Percentiles rank a stretch among this genome's conserved stretches.
Evolutionary conservation across 257 asterid genomes (phyloP).

Genomic region (Solanum stenotomum): DNA sequence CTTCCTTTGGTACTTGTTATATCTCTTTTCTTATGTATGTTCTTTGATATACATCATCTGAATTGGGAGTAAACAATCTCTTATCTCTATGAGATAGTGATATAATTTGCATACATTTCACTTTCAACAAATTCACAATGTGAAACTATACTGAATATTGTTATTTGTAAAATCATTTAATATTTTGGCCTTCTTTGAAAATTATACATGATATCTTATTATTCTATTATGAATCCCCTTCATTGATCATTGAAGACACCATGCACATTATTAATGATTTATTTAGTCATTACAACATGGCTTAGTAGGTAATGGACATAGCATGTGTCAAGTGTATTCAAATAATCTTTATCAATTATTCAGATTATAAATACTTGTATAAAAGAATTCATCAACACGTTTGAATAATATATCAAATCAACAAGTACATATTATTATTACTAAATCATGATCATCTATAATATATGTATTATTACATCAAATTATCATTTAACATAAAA

Average conservation of each 20-base stretch:
- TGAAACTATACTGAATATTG: background rate
- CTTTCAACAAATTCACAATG: background rate
- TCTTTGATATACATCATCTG: background rate
- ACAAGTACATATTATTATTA: background rate
- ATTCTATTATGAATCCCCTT: background rate
- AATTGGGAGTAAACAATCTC: background rate
- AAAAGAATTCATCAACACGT: background rate
- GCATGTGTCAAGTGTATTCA: background rate
- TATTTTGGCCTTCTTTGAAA: background rate
- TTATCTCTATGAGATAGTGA: background rate
- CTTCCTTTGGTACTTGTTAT: background rate
- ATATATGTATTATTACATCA: background rate
- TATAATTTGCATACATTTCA: background rate
- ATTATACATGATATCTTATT: background rate
- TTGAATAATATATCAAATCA: background rate
- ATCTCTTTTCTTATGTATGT: background rate
- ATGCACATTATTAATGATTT: background rate
- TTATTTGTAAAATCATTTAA: background rate
- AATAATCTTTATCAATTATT: background rate
- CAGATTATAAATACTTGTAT: background rate
- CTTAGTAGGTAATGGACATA: background rate
- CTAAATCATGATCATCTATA: background rate
- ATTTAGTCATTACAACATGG: background rate
- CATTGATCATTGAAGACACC: background rate
- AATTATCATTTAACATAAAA: background rate